These are phyloP conservation scores for Boletus mariae DNA, from an alignment of 1,284 basidiomycete genomes.

Conservation along the genomic window DNA sequence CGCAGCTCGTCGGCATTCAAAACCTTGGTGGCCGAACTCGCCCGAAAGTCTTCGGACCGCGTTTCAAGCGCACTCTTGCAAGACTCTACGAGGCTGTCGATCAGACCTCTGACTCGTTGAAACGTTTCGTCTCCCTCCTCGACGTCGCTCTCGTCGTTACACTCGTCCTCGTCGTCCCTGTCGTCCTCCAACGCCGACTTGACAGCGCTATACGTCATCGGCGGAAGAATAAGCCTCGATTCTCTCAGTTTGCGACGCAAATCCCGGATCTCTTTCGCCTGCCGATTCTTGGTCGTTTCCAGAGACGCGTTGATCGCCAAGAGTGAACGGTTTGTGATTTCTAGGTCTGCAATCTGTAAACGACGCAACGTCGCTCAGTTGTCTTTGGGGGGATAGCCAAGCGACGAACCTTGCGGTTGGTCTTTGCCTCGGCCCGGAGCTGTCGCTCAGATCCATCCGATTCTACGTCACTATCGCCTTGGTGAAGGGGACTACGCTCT, in stretches of 20 bases:
- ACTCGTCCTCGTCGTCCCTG: constrained; percentile 39
- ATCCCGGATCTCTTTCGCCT: constrained; percentile 76
- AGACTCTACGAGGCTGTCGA: constrained; percentile 62
- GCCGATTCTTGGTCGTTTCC: constrained; percentile 70
- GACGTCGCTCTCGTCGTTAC: constrained; percentile 40
- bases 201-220: constrained; percentile 54
- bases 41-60: constrained; percentile 49
- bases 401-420: constrained; percentile 66
- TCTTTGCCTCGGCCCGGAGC: constrained; percentile 66
- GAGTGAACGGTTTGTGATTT: constrained; percentile 78
- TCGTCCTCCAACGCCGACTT: constrained; percentile 42
- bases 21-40: constrained; percentile 55
- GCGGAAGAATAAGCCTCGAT: constrained; percentile 71
- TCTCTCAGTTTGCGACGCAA: constrained; percentile 46
- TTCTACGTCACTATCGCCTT: constrained; percentile 30
- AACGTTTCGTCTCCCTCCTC: constrained; percentile 48
- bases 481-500: constrained; percentile 15
- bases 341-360: constrained; percentile 72
- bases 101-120: constrained; percentile 52
- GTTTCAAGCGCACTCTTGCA: constrained; percentile 61
- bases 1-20: constrained; percentile 66
- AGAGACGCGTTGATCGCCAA: constrained; percentile 72
- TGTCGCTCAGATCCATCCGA: constrained; percentile 48
- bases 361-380: not conserved
- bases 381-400: not conserved